phyloP scores from a whole-genome alignment of 2,329 filamentous ascomycete species.

The Penicillium sp. region DNA sequence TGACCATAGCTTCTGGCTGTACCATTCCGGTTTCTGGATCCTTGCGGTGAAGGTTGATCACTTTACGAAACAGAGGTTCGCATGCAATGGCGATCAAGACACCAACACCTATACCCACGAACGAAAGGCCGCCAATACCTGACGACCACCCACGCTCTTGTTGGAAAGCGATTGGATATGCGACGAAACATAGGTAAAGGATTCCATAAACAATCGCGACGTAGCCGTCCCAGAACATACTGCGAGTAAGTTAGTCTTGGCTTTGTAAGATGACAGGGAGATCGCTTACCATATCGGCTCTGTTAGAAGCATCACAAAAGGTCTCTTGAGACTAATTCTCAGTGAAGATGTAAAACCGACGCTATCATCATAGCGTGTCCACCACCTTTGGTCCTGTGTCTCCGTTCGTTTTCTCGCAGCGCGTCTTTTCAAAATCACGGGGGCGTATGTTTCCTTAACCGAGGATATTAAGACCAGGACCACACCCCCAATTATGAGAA shows the following conservation, averaged over 20 bases:
- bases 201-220: slow-evolving; percentile 76
- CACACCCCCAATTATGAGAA: slow-evolving; percentile 66
- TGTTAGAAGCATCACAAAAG: slow-evolving; percentile 69
- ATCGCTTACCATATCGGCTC: slow-evolving; percentile 72
- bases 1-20: slow-evolving; percentile 73
- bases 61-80: slow-evolving; percentile 65
- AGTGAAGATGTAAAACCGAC: slow-evolving; percentile 61
- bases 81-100: slow-evolving; percentile 48
- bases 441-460: slow-evolving; percentile 72
- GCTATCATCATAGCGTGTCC: slow-evolving; percentile 72
- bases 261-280: neutral
- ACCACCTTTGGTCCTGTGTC: slow-evolving; percentile 66
- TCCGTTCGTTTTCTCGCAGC: slow-evolving; percentile 62
- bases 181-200: slow-evolving; percentile 82
- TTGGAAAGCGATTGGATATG: slow-evolving; percentile 78
- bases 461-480: slow-evolving; percentile 57
- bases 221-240: slow-evolving; percentile 68
- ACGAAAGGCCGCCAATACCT: slow-evolving; percentile 70
- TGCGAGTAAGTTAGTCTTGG: slow-evolving; percentile 28
- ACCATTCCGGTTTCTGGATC: slow-evolving; percentile 70
- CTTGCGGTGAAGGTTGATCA: slow-evolving; percentile 71
- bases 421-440: slow-evolving; percentile 63
- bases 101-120: slow-evolving; percentile 64
- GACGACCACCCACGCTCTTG: slow-evolving; percentile 70
- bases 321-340: slow-evolving; percentile 69